Conservation (phyloP, 1,139 yeast species). For the Diutina mesorugosa region DNA sequence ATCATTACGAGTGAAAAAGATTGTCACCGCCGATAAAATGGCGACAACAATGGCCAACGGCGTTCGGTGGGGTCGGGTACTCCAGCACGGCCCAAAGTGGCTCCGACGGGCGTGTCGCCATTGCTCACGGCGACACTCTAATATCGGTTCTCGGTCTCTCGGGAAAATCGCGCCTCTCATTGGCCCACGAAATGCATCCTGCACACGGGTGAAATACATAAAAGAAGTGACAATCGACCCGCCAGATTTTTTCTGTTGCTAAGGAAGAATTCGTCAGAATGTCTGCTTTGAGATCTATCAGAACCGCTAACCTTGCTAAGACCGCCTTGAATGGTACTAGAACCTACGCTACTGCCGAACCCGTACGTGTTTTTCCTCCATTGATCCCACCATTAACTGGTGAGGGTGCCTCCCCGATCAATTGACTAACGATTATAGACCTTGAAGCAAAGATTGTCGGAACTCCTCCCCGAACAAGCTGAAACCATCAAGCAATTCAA, state of each 20-base stretch:
- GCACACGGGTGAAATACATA: background rate
- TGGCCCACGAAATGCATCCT: background rate
- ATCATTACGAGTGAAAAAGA: background rate
- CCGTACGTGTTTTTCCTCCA: constrained; percentile 23
- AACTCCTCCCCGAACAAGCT: constrained; percentile 80
- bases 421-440: constrained; percentile 8
- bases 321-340: constrained; percentile 15
- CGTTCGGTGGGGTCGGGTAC: background rate
- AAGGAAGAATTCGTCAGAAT: background rate
- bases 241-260: background rate
- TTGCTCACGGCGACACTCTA: background rate
- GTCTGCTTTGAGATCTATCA: constrained; percentile 1
- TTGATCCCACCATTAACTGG: background rate
- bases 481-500: constrained; percentile 22
- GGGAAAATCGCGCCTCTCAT: background rate
- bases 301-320: constrained; percentile 4
- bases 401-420: constrained; percentile 1
- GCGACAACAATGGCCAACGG: background rate
- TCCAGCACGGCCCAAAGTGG: background rate
- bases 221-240: background rate
- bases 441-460: constrained; percentile 38
- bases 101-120: background rate
- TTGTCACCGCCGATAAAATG: background rate
- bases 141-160: background rate
- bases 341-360: constrained; percentile 38